Percentiles rank a stretch among this genome's conserved stretches.
These are phyloP conservation scores for Pseudopyricularia cyperi DNA, from an alignment of 2,329 filamentous ascomycete species.

Conservation along the genomic window DNA sequence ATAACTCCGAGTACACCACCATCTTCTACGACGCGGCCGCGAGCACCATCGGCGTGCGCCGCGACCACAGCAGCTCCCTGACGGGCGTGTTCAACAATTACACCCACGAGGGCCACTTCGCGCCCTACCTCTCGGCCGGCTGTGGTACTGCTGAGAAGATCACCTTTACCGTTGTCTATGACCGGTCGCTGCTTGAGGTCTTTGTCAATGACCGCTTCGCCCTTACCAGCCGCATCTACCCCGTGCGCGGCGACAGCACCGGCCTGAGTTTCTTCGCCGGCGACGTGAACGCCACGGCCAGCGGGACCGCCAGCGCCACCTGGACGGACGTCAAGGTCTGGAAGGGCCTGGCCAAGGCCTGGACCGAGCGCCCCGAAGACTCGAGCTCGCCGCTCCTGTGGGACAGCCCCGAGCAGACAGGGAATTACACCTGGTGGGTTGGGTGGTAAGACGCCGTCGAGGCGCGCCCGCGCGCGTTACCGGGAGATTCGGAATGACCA, in stretches of 20 bases:
- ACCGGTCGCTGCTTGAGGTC: constrained; percentile 1
- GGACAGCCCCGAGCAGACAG: neutral
- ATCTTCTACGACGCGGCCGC: neutral
- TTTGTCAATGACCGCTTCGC: constrained; percentile 1
- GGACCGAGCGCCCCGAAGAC: neutral
- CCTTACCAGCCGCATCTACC: constrained; percentile 2
- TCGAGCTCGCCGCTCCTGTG: neutral
- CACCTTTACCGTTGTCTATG: neutral
- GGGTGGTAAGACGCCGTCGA: neutral
- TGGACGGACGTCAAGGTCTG: constrained; percentile 1
- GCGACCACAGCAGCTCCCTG: neutral
- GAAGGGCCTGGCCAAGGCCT: constrained; percentile 1
- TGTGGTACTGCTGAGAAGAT: neutral
- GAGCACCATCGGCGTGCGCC: neutral
- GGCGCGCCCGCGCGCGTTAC: no score
- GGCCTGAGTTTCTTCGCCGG: neutral
- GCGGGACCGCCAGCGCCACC: neutral
- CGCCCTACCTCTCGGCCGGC: neutral
- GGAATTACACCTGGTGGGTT: neutral
- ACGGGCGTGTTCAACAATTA: neutral
- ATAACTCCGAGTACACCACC: neutral
- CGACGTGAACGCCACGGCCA: neutral
- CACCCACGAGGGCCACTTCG: constrained; percentile 1
- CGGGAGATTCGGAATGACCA: no score
- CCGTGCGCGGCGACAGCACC: neutral